Percentiles rank a stretch among this genome's conserved stretches.
Conservation (phyloP, 1,139 yeast genomes). For the Taphrina pruni region DNA sequence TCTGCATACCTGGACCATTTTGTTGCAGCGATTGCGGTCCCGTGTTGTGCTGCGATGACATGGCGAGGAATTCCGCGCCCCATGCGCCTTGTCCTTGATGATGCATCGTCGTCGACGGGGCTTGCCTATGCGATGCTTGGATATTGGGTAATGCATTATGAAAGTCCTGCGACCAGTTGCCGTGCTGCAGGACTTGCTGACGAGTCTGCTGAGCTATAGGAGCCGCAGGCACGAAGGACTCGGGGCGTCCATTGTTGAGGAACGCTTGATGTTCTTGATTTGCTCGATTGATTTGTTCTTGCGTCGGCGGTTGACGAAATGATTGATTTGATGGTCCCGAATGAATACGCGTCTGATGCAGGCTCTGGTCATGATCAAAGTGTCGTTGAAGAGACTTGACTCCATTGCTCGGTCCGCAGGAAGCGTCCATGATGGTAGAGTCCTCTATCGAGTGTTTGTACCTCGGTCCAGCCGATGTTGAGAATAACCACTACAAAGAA, state of each 20-base stretch:
- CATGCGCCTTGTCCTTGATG: background rate
- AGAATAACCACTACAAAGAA: background rate
- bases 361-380: constrained; percentile 23
- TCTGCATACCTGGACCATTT: too few relatives aligned
- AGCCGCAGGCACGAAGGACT: background rate
- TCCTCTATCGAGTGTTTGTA: too few relatives aligned
- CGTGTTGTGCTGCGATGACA: background rate
- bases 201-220: background rate
- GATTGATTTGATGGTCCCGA: background rate
- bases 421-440: constrained; percentile 13
- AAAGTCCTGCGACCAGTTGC: constrained; percentile 8
- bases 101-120: background rate
- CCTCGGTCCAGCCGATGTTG: background rate
- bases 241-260: constrained; percentile 3
- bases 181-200: background rate
- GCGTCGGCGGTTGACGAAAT: constrained; percentile 20
- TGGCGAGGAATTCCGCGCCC: constrained; percentile 20
- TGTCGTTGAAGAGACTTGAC: constrained; percentile 32
- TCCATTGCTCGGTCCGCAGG: constrained; percentile 39
- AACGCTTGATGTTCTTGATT: constrained; percentile 5
- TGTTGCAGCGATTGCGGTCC: background rate
- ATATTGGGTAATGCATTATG: background rate
- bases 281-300: constrained; percentile 10
- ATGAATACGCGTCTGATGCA: constrained; percentile 23
- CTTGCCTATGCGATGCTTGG: background rate